A percentile compares a stretch with the other conserved stretches of the same genome.
Evolutionary conservation across 768 basidiomycete genomes (phyloP).

Genomic region (Naganishia onofrii): DNA sequence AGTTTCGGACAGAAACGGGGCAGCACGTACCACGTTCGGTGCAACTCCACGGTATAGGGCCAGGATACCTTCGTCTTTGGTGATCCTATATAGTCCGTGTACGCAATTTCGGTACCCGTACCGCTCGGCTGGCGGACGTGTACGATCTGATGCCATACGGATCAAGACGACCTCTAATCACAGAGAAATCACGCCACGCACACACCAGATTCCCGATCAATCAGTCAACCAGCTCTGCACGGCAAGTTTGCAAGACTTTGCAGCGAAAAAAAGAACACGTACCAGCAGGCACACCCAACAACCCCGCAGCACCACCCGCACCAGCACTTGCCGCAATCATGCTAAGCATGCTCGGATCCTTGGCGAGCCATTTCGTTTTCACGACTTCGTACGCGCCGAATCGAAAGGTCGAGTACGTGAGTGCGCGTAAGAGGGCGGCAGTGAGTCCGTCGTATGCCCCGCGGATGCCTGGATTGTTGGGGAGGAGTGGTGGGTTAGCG

Average conservation of each 20-base stretch:
- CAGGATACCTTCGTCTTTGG: slow-evolving; percentile 42
- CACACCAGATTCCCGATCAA: no score
- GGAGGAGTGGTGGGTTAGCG: neutral
- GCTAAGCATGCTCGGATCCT: slow-evolving; percentile 29
- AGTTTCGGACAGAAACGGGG: no score
- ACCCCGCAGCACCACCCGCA: slow-evolving; percentile 45
- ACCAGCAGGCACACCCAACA: slow-evolving; percentile 49
- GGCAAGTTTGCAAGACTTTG: no score
- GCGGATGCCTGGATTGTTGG: slow-evolving; percentile 37
- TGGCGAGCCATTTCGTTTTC: slow-evolving; percentile 35
- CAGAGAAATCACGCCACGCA: neutral
- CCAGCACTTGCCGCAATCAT: slow-evolving; percentile 47
- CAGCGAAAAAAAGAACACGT: neutral
- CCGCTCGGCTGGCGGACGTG: slow-evolving; percentile 41
- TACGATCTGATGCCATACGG: slow-evolving; percentile 49
- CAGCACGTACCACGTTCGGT: slow-evolving; percentile 45
- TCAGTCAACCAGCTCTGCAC: no score
- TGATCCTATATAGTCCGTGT: slow-evolving; percentile 47
- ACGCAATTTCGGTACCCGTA: slow-evolving; percentile 44
- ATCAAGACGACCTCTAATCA: slow-evolving; percentile 32
- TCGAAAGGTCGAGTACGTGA: slow-evolving; percentile 36
- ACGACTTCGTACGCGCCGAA: slow-evolving; percentile 49
- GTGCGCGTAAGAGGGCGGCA: slow-evolving; percentile 45
- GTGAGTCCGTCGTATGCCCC: slow-evolving; percentile 49
- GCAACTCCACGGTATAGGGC: slow-evolving; percentile 41